Evolutionary conservation across 164 flowering plant species (phyloP).

Genomic region (Liquidambar formosana): DNA sequence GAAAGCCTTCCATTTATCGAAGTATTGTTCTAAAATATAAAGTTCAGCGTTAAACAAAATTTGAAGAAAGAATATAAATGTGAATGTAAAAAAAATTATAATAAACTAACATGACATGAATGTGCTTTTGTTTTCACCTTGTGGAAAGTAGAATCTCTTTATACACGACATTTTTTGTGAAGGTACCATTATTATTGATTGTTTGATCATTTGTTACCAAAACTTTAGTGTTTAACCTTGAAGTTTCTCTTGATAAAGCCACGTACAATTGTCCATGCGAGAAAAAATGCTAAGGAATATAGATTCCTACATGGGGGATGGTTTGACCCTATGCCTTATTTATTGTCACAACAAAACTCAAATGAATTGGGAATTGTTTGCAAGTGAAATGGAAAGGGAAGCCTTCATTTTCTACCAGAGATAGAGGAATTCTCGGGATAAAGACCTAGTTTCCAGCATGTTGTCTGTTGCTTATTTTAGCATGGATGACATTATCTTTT

Average conservation of each 20-base stretch:
- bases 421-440: not conserved
- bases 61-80: too few relatives aligned
- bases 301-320: slow-evolving; percentile 2
- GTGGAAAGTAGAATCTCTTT: not conserved
- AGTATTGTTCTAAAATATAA: too few relatives aligned
- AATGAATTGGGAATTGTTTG: slow-evolving; percentile 6
- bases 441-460: not conserved
- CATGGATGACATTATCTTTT: slow-evolving; percentile 7
- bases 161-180: not conserved
- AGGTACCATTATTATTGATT: not conserved
- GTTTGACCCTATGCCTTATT: slow-evolving; percentile 7
- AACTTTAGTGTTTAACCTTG: too few relatives aligned
- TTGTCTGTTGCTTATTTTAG: not conserved
- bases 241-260: slow-evolving; percentile 1
- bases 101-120: too few relatives aligned
- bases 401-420: not conserved
- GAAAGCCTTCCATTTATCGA: too few relatives aligned
- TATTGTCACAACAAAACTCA: slow-evolving; percentile 11
- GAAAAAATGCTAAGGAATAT: slow-evolving; percentile 4
- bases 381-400: not conserved
- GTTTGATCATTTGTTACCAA: too few relatives aligned
- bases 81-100: too few relatives aligned
- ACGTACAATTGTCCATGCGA: slow-evolving; percentile 8
- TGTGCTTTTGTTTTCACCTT: too few relatives aligned
- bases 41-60: too few relatives aligned